A percentile compares a stretch with the other conserved stretches of the same genome.
Evolutionary conservation across 1,284 basidiomycete genomes (phyloP).

Genomic region (Trametes pubescens): DNA sequence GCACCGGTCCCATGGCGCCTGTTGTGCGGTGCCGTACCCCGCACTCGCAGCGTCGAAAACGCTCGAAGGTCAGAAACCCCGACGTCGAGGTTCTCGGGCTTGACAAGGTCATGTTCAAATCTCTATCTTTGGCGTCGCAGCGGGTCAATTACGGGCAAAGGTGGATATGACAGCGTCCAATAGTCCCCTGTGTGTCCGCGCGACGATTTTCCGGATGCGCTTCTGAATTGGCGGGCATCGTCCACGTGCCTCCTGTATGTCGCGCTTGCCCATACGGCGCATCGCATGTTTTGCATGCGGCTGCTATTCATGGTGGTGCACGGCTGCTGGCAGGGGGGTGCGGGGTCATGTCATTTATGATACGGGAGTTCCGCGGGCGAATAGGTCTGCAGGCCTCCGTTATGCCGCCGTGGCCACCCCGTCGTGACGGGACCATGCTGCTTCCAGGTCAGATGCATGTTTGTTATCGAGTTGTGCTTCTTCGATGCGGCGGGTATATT

Average conservation of each 20-base stretch:
- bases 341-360: neutral
- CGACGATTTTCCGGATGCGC: slow-evolving; percentile 15
- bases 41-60: slow-evolving; percentile 6
- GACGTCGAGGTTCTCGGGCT: slow-evolving; percentile 6
- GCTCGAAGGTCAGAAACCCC: neutral
- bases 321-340: neutral
- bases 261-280: neutral
- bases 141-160: slow-evolving; percentile 20
- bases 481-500: slow-evolving; percentile 7
- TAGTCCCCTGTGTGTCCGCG: neutral
- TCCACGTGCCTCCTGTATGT: slow-evolving; percentile 14
- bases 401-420: slow-evolving; percentile 7
- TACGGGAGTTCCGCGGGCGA: slow-evolving; percentile 18
- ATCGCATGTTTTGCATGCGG: neutral
- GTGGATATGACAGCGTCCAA: slow-evolving; percentile 1
- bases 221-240: slow-evolving; percentile 5
- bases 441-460: slow-evolving; percentile 13
- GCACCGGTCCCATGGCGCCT: slow-evolving; percentile 14
- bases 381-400: slow-evolving; percentile 5
- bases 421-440: slow-evolving; percentile 6
- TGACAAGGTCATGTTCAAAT: slow-evolving; percentile 3
- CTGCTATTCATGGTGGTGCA: neutral
- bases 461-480: neutral
- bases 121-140: slow-evolving; percentile 3
- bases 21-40: neutral